Base-by-base conservation (phyloP, 257 asterid species). In the Ophiorrhiza pumila region DNA sequence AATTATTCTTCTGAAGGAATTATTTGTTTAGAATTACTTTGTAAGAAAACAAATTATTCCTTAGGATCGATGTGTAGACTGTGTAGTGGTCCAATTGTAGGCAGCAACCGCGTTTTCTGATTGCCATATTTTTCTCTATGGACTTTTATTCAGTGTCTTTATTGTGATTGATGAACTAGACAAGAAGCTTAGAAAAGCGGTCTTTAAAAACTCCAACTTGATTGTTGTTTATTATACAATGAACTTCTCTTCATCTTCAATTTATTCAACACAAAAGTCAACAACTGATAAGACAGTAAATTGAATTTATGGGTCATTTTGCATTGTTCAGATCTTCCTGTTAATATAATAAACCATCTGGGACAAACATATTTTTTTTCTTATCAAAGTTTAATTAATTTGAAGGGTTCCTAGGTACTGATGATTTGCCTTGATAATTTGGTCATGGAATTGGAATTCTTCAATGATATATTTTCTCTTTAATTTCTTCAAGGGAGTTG, bases 31-130 rank as follows among this genome's bases (percentile, higher is more conserved):
- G 27, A 34, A 55, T 63, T 52, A 34, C 0, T 0, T 31, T 7
- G 4, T 10, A 7, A 8, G 50, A 37, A 63, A 49, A 25, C 17
- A 27, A 20, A 39, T 17, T 61, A 2, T 7, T 37, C 37, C 39
- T 46, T 7, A 39, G 69, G 74, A 50, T 49, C n/a, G n/a, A n/a
- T n/a, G n/a, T n/a, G n/a, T n/a, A n/a, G n/a, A n/a, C n/a, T n/a
- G n/a, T n/a, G n/a, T 31, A 65, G 62, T 49, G 75, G 71, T 73
- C 78, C 82, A 78, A 72, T 78, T n/a, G n/a, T n/a, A n/a, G n/a
- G 74, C 71, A 78, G 18, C 59, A 73, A 73, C 70, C 82, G 82
- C 82, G 82, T 78, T 78, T 73, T 27, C 37, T 31, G 68, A 64
- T 47, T 55, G 22, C 59, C 74, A 71, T 61, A 71, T 57, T 45